Conservation (phyloP, 2,329 filamentous ascomycete genomes). For the Microsporum ferrugineum region DNA sequence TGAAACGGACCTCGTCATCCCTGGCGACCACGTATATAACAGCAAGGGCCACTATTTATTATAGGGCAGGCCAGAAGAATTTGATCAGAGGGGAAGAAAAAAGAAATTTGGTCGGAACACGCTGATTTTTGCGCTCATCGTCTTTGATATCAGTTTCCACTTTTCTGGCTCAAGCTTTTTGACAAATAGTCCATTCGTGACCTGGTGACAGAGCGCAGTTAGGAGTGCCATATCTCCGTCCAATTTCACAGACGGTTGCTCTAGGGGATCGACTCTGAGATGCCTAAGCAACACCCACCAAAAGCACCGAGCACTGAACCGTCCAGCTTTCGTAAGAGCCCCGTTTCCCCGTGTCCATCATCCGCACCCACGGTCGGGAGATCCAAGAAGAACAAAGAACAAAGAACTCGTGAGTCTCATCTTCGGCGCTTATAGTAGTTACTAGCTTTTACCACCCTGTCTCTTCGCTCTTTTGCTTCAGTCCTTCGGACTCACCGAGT, state of each 20-base stretch:
- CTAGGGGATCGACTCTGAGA: neutral
- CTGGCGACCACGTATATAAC: neutral
- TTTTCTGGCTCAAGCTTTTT: neutral
- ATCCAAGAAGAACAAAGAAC: neutral
- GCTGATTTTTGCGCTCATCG: neutral
- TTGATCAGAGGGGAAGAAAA: neutral
- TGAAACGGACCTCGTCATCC: conserved; percentile 1
- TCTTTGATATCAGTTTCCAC: neutral
- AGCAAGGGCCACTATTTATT: neutral
- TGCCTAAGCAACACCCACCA: neutral
- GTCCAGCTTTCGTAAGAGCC: neutral
- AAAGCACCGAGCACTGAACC: neutral
- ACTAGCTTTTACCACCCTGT: neutral
- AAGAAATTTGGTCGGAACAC: neutral
- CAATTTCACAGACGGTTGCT: neutral
- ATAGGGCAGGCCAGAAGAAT: neutral
- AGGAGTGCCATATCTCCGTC: neutral
- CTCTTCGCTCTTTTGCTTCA: neutral
- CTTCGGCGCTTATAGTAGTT: neutral
- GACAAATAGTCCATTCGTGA: neutral
- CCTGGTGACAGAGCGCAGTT: neutral
- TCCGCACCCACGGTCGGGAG: neutral
- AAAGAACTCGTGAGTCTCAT: neutral
- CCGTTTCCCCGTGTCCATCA: neutral
- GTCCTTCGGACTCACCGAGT: neutral